phyloP scores from a whole-genome alignment of 2,329 filamentous ascomycete species.

The Bipolaris zeicola region DNA sequence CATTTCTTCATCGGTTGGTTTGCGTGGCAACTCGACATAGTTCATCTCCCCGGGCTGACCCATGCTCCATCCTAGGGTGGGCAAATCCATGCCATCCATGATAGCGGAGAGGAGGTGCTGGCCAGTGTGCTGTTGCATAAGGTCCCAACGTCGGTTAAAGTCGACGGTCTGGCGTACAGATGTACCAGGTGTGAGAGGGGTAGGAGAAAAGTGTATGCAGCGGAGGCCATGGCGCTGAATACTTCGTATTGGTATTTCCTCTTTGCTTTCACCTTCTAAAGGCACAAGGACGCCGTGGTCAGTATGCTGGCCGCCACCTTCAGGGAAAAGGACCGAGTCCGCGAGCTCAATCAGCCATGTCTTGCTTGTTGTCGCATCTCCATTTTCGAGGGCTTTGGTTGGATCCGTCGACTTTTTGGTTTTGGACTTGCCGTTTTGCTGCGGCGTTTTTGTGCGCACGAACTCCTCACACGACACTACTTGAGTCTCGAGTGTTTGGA shows the following conservation, averaged over 20 bases:
- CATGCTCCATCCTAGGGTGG: slow-evolving; percentile 42
- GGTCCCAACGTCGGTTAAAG: slow-evolving; percentile 40
- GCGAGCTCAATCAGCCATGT: slow-evolving; percentile 40
- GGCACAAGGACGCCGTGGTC: slow-evolving; percentile 39
- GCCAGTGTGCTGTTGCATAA: slow-evolving; percentile 46
- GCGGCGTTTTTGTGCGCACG: slow-evolving; percentile 23
- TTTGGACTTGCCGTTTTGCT: slow-evolving; percentile 31
- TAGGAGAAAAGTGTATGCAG: slow-evolving; percentile 77
- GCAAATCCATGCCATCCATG: slow-evolving; percentile 39
- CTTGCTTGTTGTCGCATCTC: slow-evolving; percentile 17
- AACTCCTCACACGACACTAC: slow-evolving; percentile 42
- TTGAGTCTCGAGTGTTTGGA: slow-evolving; percentile 36
- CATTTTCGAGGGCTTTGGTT: slow-evolving; percentile 21
- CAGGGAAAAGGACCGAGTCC: slow-evolving; percentile 43
- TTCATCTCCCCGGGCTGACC: slow-evolving; percentile 43
- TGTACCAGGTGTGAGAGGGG: slow-evolving; percentile 80
- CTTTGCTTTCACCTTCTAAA: slow-evolving; percentile 17
- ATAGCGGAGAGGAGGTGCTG: slow-evolving; percentile 44
- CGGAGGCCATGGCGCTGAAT: slow-evolving; percentile 58
- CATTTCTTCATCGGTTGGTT: slow-evolving; percentile 35
- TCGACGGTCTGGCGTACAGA: slow-evolving; percentile 36
- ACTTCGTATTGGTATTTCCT: slow-evolving; percentile 34
- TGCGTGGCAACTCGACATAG: slow-evolving; percentile 40
- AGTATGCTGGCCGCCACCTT: slow-evolving; percentile 42
- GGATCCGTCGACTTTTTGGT: slow-evolving; percentile 35